Evolutionary conservation across 306 rosid genomes (phyloP).

Genomic region (Quercus variabilis): DNA sequence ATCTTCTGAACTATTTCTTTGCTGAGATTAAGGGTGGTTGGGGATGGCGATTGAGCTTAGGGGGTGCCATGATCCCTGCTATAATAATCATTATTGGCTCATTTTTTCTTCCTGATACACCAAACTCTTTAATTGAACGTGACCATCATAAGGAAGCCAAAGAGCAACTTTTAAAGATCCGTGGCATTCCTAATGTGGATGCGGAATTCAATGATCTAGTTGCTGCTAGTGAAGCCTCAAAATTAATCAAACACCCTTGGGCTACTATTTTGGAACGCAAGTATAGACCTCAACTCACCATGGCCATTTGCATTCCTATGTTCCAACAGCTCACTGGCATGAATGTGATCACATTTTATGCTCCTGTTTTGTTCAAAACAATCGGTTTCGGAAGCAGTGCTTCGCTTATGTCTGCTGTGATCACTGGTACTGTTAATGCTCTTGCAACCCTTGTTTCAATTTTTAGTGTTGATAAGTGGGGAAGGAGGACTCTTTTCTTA

Average conservation of each 20-base stretch:
- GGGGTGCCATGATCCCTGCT: conserved; percentile 72
- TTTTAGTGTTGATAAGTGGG: conserved; percentile 49
- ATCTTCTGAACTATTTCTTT: conserved; percentile 56
- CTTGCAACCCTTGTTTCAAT: conserved; percentile 50
- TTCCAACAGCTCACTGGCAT: conserved; percentile 85
- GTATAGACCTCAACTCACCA: conserved; percentile 64
- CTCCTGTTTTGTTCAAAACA: conserved; percentile 74
- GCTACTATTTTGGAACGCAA: conserved; percentile 36
- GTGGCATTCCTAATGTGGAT: conserved; percentile 46
- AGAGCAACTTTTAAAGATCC: conserved; percentile 39
- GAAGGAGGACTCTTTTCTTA: conserved; percentile 65
- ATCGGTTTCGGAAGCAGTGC: conserved; percentile 66
- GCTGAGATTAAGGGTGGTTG: conserved; percentile 48
- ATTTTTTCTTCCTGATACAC: conserved; percentile 63
- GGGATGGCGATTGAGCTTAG: conserved; percentile 82
- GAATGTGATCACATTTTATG: conserved; percentile 76
- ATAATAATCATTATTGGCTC: conserved; percentile 52
- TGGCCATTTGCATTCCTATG: conserved; percentile 63
- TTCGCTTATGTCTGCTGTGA: conserved; percentile 61
- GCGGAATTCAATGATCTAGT: conserved; percentile 55
- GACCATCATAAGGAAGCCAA: conserved; percentile 40
- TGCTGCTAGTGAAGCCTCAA: conserved; percentile 54
- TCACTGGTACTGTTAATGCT: conserved; percentile 49
- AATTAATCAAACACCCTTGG: conserved; percentile 56
- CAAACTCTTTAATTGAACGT: conserved; percentile 66